Evolutionary conservation across 2,329 filamentous ascomycete genomes (phyloP), one percentile per base, ranked within the genome.

Genomic region (Xylaria sp.): DNA sequence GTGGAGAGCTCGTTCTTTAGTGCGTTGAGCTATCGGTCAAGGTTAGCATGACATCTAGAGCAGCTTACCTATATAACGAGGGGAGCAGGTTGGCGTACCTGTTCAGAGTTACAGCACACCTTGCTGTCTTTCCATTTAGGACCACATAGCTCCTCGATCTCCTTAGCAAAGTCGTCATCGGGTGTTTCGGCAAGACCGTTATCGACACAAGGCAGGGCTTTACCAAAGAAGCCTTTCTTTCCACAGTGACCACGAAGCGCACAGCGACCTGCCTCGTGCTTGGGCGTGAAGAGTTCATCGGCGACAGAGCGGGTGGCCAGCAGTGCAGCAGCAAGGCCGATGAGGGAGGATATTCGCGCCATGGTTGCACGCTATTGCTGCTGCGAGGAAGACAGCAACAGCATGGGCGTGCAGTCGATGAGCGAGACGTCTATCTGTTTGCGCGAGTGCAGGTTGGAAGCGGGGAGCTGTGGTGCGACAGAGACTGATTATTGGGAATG

Each of bases 191-290:
- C 96, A 39, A 90, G 83, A 3, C 86, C 94, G 77, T 99, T 99
- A 81, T 99, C 95, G 15, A 94, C 89, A 77, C 96, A 99, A 3
- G 96, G 96, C 67, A 98, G 84, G 72, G 97, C 89, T 65, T 93
- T 91, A 63, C 94, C 93, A 75, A 98, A 98, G 78, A 96, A 91
- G 69, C 91, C 90, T 80, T 95, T 90, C 79, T 94, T 94, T 54
- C 96, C 96, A 77, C 96, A 99, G 70, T 96, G 91, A 7, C 94
- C 94, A 56, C 95, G 89, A 69, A 98, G 93, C 0, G 95, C 93
- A 79, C 95, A 98, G 71, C 95, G 87, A 45, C 95, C 95, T 56
- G 90, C 84, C 80, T 97, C 94, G 74, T 97, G 95, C 71, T 89
- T 92, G 1, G 85, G 83, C 0, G 86, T 89, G 64, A 77, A 79